Conservation (phyloP, 2,329 filamentous ascomycete genomes). For the Dothideomycetidae sp. region DNA sequence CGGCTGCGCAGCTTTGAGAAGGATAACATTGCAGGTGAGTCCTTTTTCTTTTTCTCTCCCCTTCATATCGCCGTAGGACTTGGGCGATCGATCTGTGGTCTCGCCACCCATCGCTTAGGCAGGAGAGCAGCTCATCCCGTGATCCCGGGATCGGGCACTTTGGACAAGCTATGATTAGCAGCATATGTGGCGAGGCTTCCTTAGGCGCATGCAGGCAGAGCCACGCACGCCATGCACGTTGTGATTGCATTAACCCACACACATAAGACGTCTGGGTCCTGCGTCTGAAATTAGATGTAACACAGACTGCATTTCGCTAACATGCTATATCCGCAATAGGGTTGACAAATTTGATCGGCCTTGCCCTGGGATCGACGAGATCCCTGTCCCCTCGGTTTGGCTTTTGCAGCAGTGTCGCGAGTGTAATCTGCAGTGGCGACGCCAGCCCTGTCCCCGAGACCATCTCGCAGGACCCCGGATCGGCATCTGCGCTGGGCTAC, state of each 20-base stretch:
- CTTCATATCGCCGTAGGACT: no score
- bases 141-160: background rate
- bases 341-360: conserved; percentile 34
- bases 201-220: background rate
- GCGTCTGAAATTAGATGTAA: conserved; percentile 1
- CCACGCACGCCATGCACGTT: conserved; percentile 1
- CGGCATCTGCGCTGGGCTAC: conserved; percentile 39
- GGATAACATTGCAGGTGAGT: conserved; percentile 35
- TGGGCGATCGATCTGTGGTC: no score
- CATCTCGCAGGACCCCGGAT: conserved; percentile 27
- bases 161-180: background rate
- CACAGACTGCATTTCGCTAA: no score
- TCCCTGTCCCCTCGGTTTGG: conserved; percentile 25
- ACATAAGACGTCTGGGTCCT: conserved; percentile 1
- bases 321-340: no score
- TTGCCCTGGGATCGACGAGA: conserved; percentile 25
- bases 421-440: conserved; percentile 22
- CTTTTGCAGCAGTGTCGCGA: conserved; percentile 41
- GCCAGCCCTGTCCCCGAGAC: conserved; percentile 28
- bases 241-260: no score
- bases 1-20: conserved; percentile 41
- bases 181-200: background rate
- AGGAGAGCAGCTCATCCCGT: no score
- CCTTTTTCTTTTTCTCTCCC: background rate
- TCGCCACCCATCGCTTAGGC: no score